Base-by-base conservation (phyloP, 1,139 yeast species). In the Debaryomycetaceae sp. region DNA sequence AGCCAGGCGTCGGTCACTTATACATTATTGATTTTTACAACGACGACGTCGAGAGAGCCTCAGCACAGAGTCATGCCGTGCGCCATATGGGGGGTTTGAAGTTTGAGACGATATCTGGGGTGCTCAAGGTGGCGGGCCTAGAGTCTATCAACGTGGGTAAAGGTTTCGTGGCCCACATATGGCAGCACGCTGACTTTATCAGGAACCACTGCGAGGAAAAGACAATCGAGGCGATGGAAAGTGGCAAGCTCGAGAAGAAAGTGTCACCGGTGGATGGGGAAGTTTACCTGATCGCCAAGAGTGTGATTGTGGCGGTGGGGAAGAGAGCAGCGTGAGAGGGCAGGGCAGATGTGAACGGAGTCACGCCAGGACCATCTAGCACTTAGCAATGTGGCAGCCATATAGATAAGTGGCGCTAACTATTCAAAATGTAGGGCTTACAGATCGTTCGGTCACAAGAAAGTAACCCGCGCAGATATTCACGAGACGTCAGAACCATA, bases 11-110 rank as follows among this genome's bases (percentile, higher is more conserved):
- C 7, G 73, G 72, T 0, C 48, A 50, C 46, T 41, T 66, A 23
- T 49, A 56, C 27, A 51, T 65, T 7, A 34, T 61, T 11, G 72
- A 66, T 39, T 61, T 65, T 36, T 58, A 57, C 51, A 43, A 56
- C 30, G 58, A 53, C 27, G 63, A 57, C 31, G 56, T 51, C 6
- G 64, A 56, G 31, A 29, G 23, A 5, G 20, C 32, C 4, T 14
- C 30, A 2, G 15, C 25, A n/a, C 34, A 2, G n/a, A 18, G 5
- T 12, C 18, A 30, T 3, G 52, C 59, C 0, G 64, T 58, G 2
- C 50, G 51, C 29, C 65, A 60, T 39, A 59, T 57, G 61, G 63
- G 63, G 4, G 65, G 65, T 2, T 47, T 61, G 28, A 56, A 51
- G 28, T 43, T 49, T 13, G 46, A 45, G 6, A 40, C 47, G 2